Conservation (phyloP, 306 rosid genomes). For the Betula pendula region DNA sequence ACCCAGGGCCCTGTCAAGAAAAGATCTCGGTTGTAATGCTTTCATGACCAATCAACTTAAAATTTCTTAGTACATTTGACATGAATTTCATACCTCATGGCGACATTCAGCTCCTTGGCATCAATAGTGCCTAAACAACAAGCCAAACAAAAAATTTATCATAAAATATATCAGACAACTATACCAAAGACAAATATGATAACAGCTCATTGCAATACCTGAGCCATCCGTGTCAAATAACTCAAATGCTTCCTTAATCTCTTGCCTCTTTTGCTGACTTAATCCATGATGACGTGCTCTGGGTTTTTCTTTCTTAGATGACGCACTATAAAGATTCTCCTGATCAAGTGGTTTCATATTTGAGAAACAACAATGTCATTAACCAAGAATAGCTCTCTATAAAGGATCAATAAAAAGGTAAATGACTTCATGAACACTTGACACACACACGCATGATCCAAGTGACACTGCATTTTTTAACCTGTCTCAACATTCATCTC, state of each 20-base stretch:
- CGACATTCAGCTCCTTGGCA: constrained; percentile 92
- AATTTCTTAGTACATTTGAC: background rate
- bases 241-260: constrained; percentile 91
- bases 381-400: background rate
- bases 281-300: constrained; percentile 60
- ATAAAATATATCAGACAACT: background rate
- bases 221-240: constrained; percentile 94
- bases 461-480: background rate
- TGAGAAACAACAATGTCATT: constrained; percentile 3
- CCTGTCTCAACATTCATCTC: background rate
- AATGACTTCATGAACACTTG: background rate
- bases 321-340: constrained; percentile 58
- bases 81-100: constrained; percentile 75
- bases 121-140: constrained; percentile 73
- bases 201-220: constrained; percentile 42
- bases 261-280: constrained; percentile 71
- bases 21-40: constrained; percentile 21
- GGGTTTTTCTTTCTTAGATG: constrained; percentile 62
- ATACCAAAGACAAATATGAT: background rate
- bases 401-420: background rate
- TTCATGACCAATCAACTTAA: constrained; percentile 15
- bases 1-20: constrained; percentile 89
- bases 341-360: constrained; percentile 29
- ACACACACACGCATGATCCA: background rate
- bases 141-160: constrained; percentile 14